Conservation (phyloP, 179 eudicot species). For the Gypsophila paniculata region DNA sequence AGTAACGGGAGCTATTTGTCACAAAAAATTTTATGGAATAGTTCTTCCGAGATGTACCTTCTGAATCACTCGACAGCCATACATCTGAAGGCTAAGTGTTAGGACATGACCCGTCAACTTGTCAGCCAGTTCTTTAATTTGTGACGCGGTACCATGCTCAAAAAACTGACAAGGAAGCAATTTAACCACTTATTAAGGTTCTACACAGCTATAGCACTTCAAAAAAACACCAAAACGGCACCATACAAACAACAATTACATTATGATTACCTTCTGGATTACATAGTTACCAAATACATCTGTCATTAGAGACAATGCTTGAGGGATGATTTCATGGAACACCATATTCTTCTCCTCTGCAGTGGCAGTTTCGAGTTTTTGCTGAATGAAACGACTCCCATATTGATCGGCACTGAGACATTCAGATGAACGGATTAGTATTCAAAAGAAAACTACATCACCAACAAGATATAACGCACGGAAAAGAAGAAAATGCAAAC, state of each 20-base stretch:
- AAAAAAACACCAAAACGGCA: neutral
- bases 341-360: constrained; percentile 84
- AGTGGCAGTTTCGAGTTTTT: constrained; percentile 93
- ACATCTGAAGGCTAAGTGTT: constrained; percentile 91
- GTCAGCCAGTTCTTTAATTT: constrained; percentile 77
- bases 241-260: neutral
- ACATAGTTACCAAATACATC: constrained; percentile 98
- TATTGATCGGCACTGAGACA: constrained; percentile 81
- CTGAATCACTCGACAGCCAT: constrained; percentile 92
- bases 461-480: neutral
- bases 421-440: constrained; percentile 12
- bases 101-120: constrained; percentile 82
- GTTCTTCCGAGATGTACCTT: constrained; percentile 46
- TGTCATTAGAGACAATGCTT: constrained; percentile 82
- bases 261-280: constrained; percentile 64
- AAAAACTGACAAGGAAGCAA: constrained; percentile 51
- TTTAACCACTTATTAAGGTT: neutral
- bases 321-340: constrained; percentile 80
- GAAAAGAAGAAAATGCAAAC: constrained; percentile 28
- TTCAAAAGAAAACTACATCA: neutral
- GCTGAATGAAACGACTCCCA: constrained; percentile 92
- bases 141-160: constrained; percentile 74
- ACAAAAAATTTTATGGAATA: neutral
- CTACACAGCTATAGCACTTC: neutral
- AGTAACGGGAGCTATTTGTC: neutral